Base-by-base conservation (phyloP, 495 filamentous ascomycete species). In the Neurospora sp. region DNA sequence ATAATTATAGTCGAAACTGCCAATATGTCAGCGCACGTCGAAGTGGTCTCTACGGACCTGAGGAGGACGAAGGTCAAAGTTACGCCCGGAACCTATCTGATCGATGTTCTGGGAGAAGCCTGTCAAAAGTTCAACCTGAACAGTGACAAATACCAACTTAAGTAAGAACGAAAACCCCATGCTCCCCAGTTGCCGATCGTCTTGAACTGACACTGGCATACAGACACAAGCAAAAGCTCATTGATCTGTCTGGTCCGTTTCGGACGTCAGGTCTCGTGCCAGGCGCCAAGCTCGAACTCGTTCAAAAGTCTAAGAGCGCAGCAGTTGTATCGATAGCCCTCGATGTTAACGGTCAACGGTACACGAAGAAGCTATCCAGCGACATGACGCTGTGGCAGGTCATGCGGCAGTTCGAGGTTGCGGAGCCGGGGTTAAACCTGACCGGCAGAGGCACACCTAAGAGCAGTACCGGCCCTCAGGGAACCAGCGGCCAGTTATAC, bases 221-320 rank as follows among this genome's bases (percentile, higher is more conserved):
- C 73, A 94, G 92, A 76, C 85, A 94, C 76, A 94, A 92, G 78
- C 90, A 92, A 76, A 96, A 94, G 78, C 85, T 89, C 39, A 81
- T 99, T 14, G 93, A 98, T 78, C 86, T 98, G 10, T 94, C 94
- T 14, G 87, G 91, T 20, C 89, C 91, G 41, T 91, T 93, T 80
- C 91, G 95, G n/a, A 91, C 95, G 40, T 92, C 94, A 1, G 94
- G 94, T 71, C 89, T 99, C 12, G 85, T 85, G 7, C 88, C 93
- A 18, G 96, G 96, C 39, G 94, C 96, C 37, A 97, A 96, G 76
- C 87, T 99, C 27, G 94, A 99, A 76, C 91, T 98, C 68, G 90
- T 97, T n/a, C 88, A 91, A 73, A 87, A 89, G 70, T 95, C 93
- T 39, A 91, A 89, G 68, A 94, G 93, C 0, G 91, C 94, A 3